Conservation (phyloP, 2,329 filamentous ascomycete species). For the Trichoderma sp. region DNA sequence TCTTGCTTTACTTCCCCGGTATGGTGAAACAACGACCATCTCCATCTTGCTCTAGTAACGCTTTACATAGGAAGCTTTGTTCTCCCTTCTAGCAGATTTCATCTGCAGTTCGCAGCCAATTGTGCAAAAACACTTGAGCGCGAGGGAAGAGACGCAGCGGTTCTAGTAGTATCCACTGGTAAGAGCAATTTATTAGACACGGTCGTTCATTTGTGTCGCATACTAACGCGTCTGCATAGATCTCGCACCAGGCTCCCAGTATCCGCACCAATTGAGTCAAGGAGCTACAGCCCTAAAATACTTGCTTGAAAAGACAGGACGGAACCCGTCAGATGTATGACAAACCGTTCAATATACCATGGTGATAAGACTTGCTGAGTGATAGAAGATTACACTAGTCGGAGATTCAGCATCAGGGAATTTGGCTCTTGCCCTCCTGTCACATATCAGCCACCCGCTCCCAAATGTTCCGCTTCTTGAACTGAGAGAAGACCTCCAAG, state of each 20-base stretch:
- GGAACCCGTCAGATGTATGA: neutral
- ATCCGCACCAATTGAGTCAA: neutral
- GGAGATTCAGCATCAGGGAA: neutral
- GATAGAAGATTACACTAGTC: neutral
- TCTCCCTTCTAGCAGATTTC: neutral
- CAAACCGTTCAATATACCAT: neutral
- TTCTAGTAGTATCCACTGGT: neutral
- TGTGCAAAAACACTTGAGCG: neutral
- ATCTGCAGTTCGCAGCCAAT: neutral
- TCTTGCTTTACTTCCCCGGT: neutral
- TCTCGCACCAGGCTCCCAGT: neutral
- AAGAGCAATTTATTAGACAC: neutral
- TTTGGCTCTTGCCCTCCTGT: neutral
- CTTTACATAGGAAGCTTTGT: neutral
- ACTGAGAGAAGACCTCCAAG: neutral
- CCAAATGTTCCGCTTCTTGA: neutral
- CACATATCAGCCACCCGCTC: neutral
- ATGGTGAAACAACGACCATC: neutral
- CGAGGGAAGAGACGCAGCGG: neutral
- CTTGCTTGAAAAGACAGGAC: neutral
- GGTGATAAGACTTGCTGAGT: neutral
- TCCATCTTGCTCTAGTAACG: neutral
- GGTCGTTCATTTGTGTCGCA: neutral
- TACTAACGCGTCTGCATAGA: neutral
- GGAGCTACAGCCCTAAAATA: neutral